Evolutionary conservation across 306 rosid genomes (phyloP).

Genomic region (Pterocarpus santalinus): DNA sequence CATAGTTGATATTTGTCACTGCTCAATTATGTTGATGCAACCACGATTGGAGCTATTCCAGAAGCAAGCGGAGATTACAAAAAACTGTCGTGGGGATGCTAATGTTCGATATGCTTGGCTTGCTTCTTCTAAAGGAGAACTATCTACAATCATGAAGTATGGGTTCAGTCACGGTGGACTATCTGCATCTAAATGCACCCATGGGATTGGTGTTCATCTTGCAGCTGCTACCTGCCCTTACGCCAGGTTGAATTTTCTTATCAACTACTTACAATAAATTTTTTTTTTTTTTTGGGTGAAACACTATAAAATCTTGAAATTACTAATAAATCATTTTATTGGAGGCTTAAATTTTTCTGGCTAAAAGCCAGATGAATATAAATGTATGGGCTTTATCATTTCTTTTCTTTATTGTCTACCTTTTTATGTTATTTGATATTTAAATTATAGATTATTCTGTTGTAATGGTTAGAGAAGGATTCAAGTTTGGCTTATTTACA

Average conservation of each 20-base stretch:
- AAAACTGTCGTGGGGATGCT: conserved; percentile 65
- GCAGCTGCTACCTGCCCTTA: conserved; percentile 60
- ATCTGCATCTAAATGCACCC: conserved; percentile 55
- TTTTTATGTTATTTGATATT: conserved; percentile 23
- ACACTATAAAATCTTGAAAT: too few species aligned
- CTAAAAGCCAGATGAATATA: not conserved
- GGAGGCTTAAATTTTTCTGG: too few species aligned
- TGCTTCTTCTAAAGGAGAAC: conserved; percentile 66
- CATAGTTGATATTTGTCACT: conserved; percentile 59
- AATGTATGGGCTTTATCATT: not conserved
- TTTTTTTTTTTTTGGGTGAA: too few species aligned
- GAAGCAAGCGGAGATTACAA: conserved; percentile 80
- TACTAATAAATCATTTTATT: too few species aligned
- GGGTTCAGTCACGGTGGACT: conserved; percentile 78
- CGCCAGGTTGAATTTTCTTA: conserved; percentile 63
- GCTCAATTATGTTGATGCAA: conserved; percentile 58
- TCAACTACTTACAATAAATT: not conserved
- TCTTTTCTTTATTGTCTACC: not conserved
- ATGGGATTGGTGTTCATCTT: conserved; percentile 82
- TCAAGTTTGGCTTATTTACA: conserved; percentile 60
- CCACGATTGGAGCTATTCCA: conserved; percentile 73
- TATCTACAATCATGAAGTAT: conserved; percentile 60
- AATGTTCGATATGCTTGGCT: conserved; percentile 89
- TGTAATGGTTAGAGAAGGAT: conserved; percentile 43
- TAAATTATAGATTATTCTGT: conserved; percentile 22